Evolutionary conservation across 2,329 filamentous ascomycete genomes (phyloP).

Genomic region (Venturia nashicola): DNA sequence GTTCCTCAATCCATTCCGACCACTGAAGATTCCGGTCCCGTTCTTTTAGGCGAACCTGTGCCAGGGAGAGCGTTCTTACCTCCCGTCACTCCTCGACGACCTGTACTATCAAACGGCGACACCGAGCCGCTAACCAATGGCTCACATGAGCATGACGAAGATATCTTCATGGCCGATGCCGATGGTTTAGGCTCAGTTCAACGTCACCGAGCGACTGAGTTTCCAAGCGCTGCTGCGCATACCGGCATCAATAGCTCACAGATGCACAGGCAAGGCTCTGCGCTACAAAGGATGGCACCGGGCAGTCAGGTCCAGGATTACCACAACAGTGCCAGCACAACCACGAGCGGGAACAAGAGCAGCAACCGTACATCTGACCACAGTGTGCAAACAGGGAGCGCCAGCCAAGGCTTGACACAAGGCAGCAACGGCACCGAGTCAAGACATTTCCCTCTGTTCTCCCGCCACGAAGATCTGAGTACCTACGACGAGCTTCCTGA

Average conservation of each 20-base stretch:
- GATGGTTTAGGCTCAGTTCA: conserved; percentile 22
- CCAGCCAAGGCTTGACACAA: conserved; percentile 41
- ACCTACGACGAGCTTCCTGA: conserved; percentile 51
- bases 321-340: conserved; percentile 82
- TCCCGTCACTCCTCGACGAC: conserved; percentile 30
- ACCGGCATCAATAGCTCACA: not conserved
- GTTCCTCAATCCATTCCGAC: conserved; percentile 3
- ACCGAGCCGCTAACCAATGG: conserved; percentile 7
- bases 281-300: conserved; percentile 45
- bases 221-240: conserved; percentile 20
- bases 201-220: conserved; percentile 15
- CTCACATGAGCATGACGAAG: conserved; percentile 22
- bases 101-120: not conserved
- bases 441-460: conserved; percentile 43
- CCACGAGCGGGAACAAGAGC: conserved; percentile 67
- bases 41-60: conserved; percentile 50
- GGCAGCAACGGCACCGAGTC: conserved; percentile 50
- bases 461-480: conserved; percentile 33
- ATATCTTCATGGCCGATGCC: conserved; percentile 32
- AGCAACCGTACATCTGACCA: conserved; percentile 5
- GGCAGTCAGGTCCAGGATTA: conserved; percentile 49
- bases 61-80: conserved; percentile 34
- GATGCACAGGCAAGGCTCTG: conserved; percentile 30
- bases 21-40: conserved; percentile 29
- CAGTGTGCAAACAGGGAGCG: conserved; percentile 33